Base-by-base conservation (phyloP, 805 yeast genomes). In the Hanseniaspora guilliermondii region DNA sequence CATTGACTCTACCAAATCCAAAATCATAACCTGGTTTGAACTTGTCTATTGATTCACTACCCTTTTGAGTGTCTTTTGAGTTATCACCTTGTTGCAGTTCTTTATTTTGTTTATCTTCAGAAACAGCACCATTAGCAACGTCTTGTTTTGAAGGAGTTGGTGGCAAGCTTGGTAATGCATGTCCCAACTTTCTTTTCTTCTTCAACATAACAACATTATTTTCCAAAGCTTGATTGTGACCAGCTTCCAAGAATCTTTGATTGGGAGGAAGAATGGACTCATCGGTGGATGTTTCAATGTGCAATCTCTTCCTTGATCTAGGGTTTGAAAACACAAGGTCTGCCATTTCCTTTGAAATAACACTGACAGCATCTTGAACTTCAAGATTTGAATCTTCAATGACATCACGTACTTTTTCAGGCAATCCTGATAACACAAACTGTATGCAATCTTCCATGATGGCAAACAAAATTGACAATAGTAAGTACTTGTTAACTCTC, bases 1-100 rank as follows among this genome's bases (percentile, higher is more conserved):
- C 33, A 32, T 44, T 44, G 22, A 44, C 47, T 32, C 32, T 44
- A 17, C 47, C 47, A 44, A 44, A 44, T 11, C 25, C 47, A 21
- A 44, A 44, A 7, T 44, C 47, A 44, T 44, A 44, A 5, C 47
- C 47, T 11, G 47, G 47, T 4, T 30, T 32, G 17, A 19, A 44
- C 8, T 44, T 44, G 27, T 44, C 47, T 4, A 44, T n/a, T 6
- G 45, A 32, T 19, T 38, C 25, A 3, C 11, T 38, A 21, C 8
- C 16, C 24, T n/a, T 37, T 38, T 21, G 21, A 19, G 21, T 17
- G 1, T 17, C 41, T 6, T 9, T 22, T 5, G 41, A 5, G 3
- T 8, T 21, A 6, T 24, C 19, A 3, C 14, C 27, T 9, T 5
- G 16, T 4, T 21, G 14, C 24, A 16, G 8, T 32, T 44, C 37